A percentile compares a stretch with the other conserved stretches of the same genome.
Conservation (phyloP, 176 grass and related monocot genomes). For the bread wheat (Triticum aestivum) region DNA sequence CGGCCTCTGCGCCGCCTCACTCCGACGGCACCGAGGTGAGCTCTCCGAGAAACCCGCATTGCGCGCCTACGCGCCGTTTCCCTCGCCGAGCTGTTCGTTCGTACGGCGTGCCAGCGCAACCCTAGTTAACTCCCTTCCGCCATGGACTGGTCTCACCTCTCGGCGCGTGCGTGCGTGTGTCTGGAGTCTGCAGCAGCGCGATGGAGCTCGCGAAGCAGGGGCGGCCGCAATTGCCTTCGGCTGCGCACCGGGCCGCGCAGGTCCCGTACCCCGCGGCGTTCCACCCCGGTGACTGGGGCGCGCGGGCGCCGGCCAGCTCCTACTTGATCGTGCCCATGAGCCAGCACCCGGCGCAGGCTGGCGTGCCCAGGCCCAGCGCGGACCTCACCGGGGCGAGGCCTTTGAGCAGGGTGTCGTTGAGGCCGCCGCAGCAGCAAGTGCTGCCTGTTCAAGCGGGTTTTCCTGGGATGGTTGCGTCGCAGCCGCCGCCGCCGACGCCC, state of each 20-base stretch:
- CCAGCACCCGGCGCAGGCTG: slow-evolving; percentile 24
- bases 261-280: background rate
- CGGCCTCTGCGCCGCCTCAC: background rate
- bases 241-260: slow-evolving; percentile 7
- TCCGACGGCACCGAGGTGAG: slow-evolving; percentile 19
- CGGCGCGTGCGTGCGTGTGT: background rate
- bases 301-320: slow-evolving; percentile 2
- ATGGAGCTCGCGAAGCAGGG: slow-evolving; percentile 44
- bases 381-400: slow-evolving; percentile 2
- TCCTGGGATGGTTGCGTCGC: background rate
- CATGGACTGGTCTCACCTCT: background rate
- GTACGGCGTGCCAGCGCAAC: background rate
- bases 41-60: slow-evolving; percentile 6
- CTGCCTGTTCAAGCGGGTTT: slow-evolving; percentile 19
- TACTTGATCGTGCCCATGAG: slow-evolving; percentile 37
- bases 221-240: background rate
- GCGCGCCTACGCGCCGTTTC: background rate
- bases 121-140: background rate
- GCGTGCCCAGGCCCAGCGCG: background rate
- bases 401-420: slow-evolving; percentile 13
- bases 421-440: background rate
- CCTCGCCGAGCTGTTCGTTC: background rate
- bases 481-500: background rate
- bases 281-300: background rate
- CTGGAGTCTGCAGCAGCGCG: background rate